A percentile compares a stretch with the other conserved stretches of the same genome.
Conservation (phyloP, 2,329 filamentous ascomycete genomes). For the Pseudogymnoascus sp. region DNA sequence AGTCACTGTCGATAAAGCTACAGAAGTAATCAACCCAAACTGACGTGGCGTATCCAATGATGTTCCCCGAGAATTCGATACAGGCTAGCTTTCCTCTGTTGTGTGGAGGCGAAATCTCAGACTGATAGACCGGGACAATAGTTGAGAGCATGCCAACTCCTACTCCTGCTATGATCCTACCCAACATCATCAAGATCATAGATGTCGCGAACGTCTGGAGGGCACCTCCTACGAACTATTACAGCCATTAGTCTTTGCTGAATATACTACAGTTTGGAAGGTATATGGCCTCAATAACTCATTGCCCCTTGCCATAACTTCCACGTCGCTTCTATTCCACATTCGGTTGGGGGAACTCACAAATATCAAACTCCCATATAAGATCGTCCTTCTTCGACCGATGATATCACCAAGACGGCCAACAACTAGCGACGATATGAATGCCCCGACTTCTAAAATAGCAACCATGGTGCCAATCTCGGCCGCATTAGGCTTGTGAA, state of each 20-base stretch:
- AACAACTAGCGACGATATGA: slow-evolving; percentile 79
- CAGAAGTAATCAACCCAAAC: slow-evolving; percentile 99
- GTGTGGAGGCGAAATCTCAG: slow-evolving; percentile 91
- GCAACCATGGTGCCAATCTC: slow-evolving; percentile 96
- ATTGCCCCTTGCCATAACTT: neutral
- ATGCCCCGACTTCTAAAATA: slow-evolving; percentile 87
- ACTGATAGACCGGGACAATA: slow-evolving; percentile 89
- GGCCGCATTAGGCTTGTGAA: slow-evolving; percentile 76
- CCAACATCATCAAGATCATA: slow-evolving; percentile 83
- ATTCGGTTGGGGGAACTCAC: neutral
- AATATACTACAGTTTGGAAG: neutral
- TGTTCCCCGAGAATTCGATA: slow-evolving; percentile 97
- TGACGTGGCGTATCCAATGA: slow-evolving; percentile 88
- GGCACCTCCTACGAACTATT: slow-evolving; percentile 61
- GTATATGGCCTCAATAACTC: slow-evolving; percentile 33
- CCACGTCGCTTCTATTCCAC: neutral
- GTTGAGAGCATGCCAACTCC: slow-evolving; percentile 84
- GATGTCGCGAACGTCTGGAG: slow-evolving; percentile 73
- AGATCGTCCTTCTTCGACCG: slow-evolving; percentile 78
- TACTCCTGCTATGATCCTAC: slow-evolving; percentile 75
- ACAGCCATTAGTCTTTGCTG: neutral
- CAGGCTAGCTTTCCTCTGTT: slow-evolving; percentile 93
- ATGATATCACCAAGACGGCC: slow-evolving; percentile 88
- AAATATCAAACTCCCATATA: slow-evolving; percentile 90
- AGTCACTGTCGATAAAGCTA: slow-evolving; percentile 75